A percentile compares a stretch with the other conserved stretches of the same genome.
These are phyloP conservation scores for Microcos paniculata DNA, from an alignment of 345 rosid species.

Conservation along the genomic window DNA sequence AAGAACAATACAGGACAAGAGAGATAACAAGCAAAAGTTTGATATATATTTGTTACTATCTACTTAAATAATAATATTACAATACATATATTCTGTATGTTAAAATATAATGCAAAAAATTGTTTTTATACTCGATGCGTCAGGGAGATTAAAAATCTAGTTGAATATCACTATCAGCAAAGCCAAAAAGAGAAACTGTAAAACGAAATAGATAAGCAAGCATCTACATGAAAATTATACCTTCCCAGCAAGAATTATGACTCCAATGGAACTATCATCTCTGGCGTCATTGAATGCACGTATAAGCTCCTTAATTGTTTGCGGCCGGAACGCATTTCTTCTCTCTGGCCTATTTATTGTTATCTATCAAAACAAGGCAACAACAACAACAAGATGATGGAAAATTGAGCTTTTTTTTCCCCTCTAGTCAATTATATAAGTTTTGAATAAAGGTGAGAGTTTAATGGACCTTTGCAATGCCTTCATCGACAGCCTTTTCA, in stretches of 20 bases:
- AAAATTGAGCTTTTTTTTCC: neutral
- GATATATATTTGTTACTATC: too few relatives aligned
- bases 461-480: constrained; percentile 71
- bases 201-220: neutral
- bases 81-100: too few relatives aligned
- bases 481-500: constrained; percentile 83
- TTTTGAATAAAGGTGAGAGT: neutral
- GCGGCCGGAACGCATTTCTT: constrained; percentile 81
- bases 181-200: neutral
- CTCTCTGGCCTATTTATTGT: constrained; percentile 82
- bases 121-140: too few relatives aligned
- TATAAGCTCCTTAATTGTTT: constrained; percentile 74
- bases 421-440: neutral
- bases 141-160: too few relatives aligned
- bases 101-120: too few relatives aligned
- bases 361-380: constrained; percentile 40
- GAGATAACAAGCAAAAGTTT: too few relatives aligned
- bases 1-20: too few relatives aligned
- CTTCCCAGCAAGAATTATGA: constrained; percentile 85
- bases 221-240: constrained; percentile 29
- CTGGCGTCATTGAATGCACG: constrained; percentile 83
- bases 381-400: neutral
- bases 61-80: too few relatives aligned
- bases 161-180: too few relatives aligned
- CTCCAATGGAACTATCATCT: constrained; percentile 74